A percentile compares a stretch with the other conserved stretches of the same genome.
These are phyloP conservation scores for Agaricales sp. DNA, from an alignment of 1,284 basidiomycete genomes.

Conservation along the genomic window DNA sequence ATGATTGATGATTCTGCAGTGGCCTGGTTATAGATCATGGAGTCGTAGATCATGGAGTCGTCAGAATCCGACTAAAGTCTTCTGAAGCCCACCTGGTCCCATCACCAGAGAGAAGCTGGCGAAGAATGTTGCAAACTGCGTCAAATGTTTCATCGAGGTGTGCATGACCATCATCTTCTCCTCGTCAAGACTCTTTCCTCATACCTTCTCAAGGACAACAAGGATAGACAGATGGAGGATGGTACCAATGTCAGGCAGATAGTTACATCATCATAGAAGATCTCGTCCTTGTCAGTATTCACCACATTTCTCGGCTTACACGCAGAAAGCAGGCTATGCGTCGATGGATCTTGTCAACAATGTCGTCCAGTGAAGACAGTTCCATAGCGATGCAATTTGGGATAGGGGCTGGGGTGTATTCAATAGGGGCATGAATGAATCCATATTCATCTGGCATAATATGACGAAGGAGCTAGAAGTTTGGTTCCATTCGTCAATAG, in stretches of 20 bases:
- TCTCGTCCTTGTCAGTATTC: constrained; percentile 60
- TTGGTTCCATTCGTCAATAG: too few relatives aligned
- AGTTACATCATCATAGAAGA: constrained; percentile 55
- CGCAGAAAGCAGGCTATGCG: too few relatives aligned
- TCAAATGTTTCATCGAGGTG: constrained; percentile 45
- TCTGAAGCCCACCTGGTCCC: constrained; percentile 59
- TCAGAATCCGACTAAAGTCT: constrained; percentile 72
- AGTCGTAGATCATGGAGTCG: too few relatives aligned
- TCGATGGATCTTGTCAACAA: too few relatives aligned
- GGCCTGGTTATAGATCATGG: too few relatives aligned
- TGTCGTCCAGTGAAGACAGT: too few relatives aligned
- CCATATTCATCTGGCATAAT: too few relatives aligned
- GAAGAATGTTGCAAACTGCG: constrained; percentile 58
- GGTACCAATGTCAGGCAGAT: constrained; percentile 47
- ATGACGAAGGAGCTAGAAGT: too few relatives aligned
- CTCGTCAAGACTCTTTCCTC: constrained; percentile 5
- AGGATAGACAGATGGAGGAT: constrained; percentile 41
- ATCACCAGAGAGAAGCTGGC: constrained; percentile 59
- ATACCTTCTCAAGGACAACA: constrained; percentile 27
- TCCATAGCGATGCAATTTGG: too few relatives aligned
- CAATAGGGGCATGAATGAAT: too few relatives aligned
- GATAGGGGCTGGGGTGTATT: too few relatives aligned
- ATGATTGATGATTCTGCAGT: constrained; percentile 27
- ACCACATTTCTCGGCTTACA: constrained; percentile 76
- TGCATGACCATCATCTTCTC: constrained; percentile 7